A percentile compares a stretch with the other conserved stretches of the same genome.
These are phyloP conservation scores for Sindora glabra DNA, from an alignment of 306 rosid genomes.

Conservation along the genomic window DNA sequence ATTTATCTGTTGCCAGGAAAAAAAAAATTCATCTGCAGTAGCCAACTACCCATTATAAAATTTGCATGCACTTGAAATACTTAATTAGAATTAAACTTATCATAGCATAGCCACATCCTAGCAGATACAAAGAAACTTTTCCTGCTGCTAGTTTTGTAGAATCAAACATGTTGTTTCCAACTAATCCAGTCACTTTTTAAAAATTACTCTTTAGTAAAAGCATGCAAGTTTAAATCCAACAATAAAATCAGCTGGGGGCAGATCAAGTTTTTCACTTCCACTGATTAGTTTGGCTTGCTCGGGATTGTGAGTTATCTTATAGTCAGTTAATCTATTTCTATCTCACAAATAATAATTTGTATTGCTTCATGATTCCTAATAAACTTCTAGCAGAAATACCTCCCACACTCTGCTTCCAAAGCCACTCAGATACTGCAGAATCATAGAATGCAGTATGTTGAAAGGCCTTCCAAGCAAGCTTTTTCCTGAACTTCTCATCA, in stretches of 20 bases:
- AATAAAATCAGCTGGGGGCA: background rate
- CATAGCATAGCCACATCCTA: background rate
- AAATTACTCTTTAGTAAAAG: background rate
- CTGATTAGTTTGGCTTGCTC: background rate
- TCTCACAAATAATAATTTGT: background rate
- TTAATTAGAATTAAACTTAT: too few relatives aligned
- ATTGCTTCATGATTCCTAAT: background rate
- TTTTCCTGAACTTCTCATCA: slow-evolving; percentile 57
- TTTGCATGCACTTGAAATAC: too few relatives aligned
- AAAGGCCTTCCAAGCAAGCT: slow-evolving; percentile 96
- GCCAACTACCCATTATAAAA: too few relatives aligned
- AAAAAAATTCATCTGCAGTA: background rate
- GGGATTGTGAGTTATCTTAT: background rate
- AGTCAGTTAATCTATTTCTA: background rate
- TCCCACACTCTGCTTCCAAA: slow-evolving; percentile 80
- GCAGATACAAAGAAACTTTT: background rate
- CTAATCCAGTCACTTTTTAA: background rate
- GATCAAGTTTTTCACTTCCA: too few relatives aligned
- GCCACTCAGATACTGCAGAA: slow-evolving; percentile 91
- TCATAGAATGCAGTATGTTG: slow-evolving; percentile 87
- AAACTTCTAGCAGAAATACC: slow-evolving; percentile 31
- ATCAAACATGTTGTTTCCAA: background rate
- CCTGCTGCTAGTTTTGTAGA: background rate
- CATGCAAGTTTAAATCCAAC: background rate
- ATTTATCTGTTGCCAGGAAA: slow-evolving; percentile 47